These are phyloP conservation scores for Cladorrhinum sp. DNA, from an alignment of 2,329 filamentous ascomycete genomes.

Conservation along the genomic window DNA sequence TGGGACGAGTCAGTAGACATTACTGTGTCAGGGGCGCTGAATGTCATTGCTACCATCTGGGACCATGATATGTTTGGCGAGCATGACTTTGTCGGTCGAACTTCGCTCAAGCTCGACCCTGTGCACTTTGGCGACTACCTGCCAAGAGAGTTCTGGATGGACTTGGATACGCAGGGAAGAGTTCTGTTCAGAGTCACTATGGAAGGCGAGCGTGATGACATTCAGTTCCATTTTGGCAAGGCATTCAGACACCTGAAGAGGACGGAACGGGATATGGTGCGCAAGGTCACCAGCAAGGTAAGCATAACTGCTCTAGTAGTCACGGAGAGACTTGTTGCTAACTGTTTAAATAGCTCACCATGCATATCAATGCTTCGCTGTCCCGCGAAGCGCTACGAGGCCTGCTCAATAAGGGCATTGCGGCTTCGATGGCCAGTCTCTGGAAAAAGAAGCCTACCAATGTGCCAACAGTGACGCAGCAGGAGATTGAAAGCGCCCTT, in stretches of 20 bases:
- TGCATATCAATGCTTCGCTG: conserved; percentile 87
- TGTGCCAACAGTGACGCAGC: conserved; percentile 58
- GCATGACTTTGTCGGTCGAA: conserved; percentile 94
- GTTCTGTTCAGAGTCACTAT: conserved; percentile 90
- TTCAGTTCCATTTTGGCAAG: conserved; percentile 97
- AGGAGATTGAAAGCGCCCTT: conserved; percentile 76
- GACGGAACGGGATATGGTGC: conserved; percentile 95
- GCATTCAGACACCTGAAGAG: conserved; percentile 93
- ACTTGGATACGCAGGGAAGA: conserved; percentile 91
- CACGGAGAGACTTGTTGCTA: background rate
- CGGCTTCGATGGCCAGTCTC: conserved; percentile 69
- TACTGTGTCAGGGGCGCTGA: conserved; percentile 84
- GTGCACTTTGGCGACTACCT: conserved; percentile 94
- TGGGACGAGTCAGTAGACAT: conserved; percentile 99
- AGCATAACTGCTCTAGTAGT: conserved; percentile 27
- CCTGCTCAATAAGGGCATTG: conserved; percentile 66
- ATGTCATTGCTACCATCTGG: conserved; percentile 96
- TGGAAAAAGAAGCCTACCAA: conserved; percentile 60
- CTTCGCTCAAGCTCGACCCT: conserved; percentile 98
- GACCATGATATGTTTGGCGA: conserved; percentile 97
- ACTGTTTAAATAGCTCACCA: conserved; percentile 62
- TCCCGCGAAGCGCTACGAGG: conserved; percentile 76
- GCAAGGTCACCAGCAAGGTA: conserved; percentile 97
- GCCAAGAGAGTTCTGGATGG: conserved; percentile 95
- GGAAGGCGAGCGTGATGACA: conserved; percentile 97